phyloP scores from a whole-genome alignment of 2,329 filamentous ascomycete genomes.

The Diaporthe sp. region DNA sequence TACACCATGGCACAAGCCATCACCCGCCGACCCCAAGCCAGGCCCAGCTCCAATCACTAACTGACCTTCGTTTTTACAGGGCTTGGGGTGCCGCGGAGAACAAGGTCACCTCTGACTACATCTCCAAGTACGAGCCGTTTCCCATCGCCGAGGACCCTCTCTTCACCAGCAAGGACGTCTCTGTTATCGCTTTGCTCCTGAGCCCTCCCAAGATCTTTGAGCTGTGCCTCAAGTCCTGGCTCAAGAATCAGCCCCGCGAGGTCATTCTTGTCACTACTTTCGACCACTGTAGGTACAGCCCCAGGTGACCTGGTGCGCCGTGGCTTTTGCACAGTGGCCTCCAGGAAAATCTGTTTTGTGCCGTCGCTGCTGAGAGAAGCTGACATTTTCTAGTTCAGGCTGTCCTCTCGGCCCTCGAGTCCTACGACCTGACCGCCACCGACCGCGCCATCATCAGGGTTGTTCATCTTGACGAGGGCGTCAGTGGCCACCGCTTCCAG shows the following conservation, averaged over 20 bases:
- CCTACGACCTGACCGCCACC: background rate
- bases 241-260: slow-evolving; percentile 18
- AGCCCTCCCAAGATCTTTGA: slow-evolving; percentile 18
- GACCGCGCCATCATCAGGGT: slow-evolving; percentile 27
- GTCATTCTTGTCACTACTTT: slow-evolving; percentile 15
- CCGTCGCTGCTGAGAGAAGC: no score
- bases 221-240: slow-evolving; percentile 17
- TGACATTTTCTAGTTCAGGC: background rate
- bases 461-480: slow-evolving; percentile 8
- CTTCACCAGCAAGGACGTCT: slow-evolving; percentile 26
- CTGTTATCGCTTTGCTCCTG: slow-evolving; percentile 5
- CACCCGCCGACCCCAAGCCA: background rate
- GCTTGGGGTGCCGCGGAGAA: slow-evolving; percentile 4
- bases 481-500: slow-evolving; percentile 25
- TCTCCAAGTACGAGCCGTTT: slow-evolving; percentile 10
- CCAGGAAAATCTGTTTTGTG: background rate
- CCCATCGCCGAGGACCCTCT: background rate
- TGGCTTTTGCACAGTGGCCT: no score
- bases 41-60: background rate
- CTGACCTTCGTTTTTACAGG: background rate
- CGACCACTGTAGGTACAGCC: background rate
- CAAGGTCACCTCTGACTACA: background rate
- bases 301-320: background rate
- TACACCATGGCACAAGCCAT: background rate
- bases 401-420: slow-evolving; percentile 1